Percentiles rank a stretch among this genome's conserved stretches.
Evolutionary conservation across 345 rosid species (phyloP).

Genomic region (Capsella bursapastoris): DNA sequence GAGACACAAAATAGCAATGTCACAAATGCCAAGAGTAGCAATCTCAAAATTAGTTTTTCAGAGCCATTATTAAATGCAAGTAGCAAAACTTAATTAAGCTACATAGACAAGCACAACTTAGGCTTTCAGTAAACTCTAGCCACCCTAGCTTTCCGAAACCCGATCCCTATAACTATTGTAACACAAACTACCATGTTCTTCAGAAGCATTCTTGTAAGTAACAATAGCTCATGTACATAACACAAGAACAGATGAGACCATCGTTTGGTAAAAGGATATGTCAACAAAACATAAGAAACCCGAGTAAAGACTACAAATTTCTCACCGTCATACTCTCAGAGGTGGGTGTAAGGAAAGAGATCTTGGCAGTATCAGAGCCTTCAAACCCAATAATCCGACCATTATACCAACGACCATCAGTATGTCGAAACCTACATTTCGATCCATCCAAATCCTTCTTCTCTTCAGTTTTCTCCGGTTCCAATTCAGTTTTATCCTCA

Average conservation of each 20-base stretch:
- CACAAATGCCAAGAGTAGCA: conserved; percentile 4
- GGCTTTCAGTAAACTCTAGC: conserved; percentile 2
- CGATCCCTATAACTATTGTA: background rate
- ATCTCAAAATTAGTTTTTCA: background rate
- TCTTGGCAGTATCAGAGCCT: conserved; percentile 62
- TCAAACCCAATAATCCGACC: conserved; percentile 71
- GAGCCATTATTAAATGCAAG: background rate
- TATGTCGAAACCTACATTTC: conserved; percentile 73
- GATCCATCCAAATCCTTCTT: conserved; percentile 60
- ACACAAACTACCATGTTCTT: background rate
- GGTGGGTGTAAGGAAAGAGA: conserved; percentile 85
- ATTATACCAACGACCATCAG: conserved; percentile 91
- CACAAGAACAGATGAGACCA: background rate
- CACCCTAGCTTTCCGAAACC: background rate
- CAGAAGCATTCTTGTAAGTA: background rate
- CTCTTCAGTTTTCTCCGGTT: conserved; percentile 55
- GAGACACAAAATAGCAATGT: conserved; percentile 29
- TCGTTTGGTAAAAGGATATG: background rate
- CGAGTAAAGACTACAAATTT: background rate
- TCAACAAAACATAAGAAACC: background rate
- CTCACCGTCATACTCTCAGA: conserved; percentile 89
- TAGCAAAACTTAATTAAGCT: conserved; percentile 12
- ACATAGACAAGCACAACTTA: conserved; percentile 3
- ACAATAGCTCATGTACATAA: background rate
- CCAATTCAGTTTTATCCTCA: conserved; percentile 56